Evolutionary conservation across 1,284 basidiomycete genomes (phyloP).

Genomic region (Ustilago shanxiensis): DNA sequence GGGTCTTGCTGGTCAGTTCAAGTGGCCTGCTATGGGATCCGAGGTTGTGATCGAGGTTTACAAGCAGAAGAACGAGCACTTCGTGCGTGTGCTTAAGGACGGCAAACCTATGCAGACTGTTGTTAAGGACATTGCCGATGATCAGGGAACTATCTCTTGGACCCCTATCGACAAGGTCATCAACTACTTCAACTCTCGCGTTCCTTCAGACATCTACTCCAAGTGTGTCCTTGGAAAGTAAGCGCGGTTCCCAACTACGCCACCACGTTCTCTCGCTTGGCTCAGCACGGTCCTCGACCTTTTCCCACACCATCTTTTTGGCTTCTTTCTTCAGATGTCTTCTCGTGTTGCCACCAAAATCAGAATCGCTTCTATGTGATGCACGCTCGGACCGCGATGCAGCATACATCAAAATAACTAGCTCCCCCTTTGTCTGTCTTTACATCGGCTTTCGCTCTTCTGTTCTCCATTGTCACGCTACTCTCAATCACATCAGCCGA

Average conservation of each 20-base stretch:
- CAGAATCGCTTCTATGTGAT: background rate
- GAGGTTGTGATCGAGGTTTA: conserved; percentile 58
- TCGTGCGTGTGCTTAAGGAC: conserved; percentile 37
- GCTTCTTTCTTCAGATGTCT: background rate
- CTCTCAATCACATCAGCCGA: background rate
- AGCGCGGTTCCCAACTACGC: background rate
- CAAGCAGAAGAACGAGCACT: conserved; percentile 17
- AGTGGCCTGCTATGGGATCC: conserved; percentile 52
- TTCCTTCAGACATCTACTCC: conserved; percentile 45
- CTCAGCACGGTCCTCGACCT: background rate
- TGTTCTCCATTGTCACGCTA: background rate
- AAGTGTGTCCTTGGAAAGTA: conserved; percentile 45
- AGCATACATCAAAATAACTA: too few relatives aligned
- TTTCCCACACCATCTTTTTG: background rate
- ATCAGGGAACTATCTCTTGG: conserved; percentile 14
- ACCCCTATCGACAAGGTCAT: conserved; percentile 41
- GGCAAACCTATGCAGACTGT: conserved; percentile 38
- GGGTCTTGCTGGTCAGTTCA: conserved; percentile 36
- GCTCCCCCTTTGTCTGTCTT: conserved; percentile 1
- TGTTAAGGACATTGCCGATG: conserved; percentile 20
- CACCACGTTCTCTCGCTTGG: background rate
- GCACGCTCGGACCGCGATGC: background rate
- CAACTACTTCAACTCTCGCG: conserved; percentile 38
- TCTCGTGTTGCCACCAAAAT: conserved; percentile 2
- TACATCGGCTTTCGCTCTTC: background rate